phyloP scores from a whole-genome alignment of 495 filamentous ascomycete species.

The Talaromyces thailandensis region DNA sequence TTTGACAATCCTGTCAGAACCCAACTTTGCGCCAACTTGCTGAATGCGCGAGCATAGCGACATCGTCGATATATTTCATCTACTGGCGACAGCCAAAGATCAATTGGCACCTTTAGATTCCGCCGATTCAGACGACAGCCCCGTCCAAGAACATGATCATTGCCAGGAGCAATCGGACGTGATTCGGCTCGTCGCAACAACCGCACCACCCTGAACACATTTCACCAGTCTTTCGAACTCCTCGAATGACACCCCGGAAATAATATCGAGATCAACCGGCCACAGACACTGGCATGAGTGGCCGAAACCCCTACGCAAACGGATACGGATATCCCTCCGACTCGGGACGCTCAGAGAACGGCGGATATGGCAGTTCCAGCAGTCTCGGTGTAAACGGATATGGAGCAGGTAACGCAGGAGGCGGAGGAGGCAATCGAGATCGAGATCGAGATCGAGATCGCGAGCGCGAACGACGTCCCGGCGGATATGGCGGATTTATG shows the following conservation, averaged over 20 bases:
- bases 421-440: constrained; percentile 19
- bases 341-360: constrained; percentile 15
- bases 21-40: neutral
- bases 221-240: neutral
- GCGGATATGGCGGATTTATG: constrained; percentile 39
- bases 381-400: constrained; percentile 18
- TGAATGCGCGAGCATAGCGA: neutral
- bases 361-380: constrained; percentile 25
- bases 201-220: neutral
- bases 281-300: constrained; percentile 28
- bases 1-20: neutral
- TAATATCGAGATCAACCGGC: neutral
- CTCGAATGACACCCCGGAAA: neutral
- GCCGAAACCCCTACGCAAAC: constrained; percentile 31
- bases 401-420: constrained; percentile 22
- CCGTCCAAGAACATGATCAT: neutral
- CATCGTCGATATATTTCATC: neutral
- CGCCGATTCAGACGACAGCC: neutral
- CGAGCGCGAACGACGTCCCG: constrained; percentile 24
- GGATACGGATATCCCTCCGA: constrained; percentile 35
- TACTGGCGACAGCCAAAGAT: neutral
- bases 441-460: constrained; percentile 15
- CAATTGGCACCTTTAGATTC: neutral
- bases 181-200: neutral
- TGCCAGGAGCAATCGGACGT: neutral